Evolutionary conservation across 2,329 filamentous ascomycete species (phyloP).

Genomic region (Fusarium newnesense): DNA sequence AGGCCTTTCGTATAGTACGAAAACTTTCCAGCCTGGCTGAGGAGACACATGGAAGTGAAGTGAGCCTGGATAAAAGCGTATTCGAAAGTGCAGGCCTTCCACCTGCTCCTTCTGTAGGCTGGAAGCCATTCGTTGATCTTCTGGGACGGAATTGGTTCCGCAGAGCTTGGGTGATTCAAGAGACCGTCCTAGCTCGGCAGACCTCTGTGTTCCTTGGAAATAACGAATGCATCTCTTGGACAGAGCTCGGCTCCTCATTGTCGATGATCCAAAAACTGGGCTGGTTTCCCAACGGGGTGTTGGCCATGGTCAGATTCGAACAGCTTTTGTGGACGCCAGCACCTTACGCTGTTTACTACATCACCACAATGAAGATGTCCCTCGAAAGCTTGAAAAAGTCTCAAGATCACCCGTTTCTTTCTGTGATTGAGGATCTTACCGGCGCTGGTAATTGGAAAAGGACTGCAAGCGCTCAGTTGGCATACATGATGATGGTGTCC

Average conservation of each 20-base stretch:
- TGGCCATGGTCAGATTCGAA: not conserved
- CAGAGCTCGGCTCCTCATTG: not conserved
- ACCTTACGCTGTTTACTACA: not conserved
- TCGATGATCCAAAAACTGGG: not conserved
- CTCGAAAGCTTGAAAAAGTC: not conserved
- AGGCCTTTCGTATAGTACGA: not conserved
- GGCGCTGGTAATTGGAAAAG: not conserved
- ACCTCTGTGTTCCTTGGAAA: not conserved
- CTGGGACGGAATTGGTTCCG: not conserved
- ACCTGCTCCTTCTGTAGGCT: not conserved
- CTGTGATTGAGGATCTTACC: not conserved
- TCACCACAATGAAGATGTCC: not conserved
- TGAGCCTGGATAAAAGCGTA: not conserved
- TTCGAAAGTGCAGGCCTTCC: not conserved
- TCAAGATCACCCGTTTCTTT: not conserved
- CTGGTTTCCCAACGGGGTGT: not conserved
- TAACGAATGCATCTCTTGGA: not conserved
- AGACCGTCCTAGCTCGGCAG: not conserved
- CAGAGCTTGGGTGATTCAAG: not conserved
- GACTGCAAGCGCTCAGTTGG: not conserved
- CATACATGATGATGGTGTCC: not conserved
- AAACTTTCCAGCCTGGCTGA: not conserved
- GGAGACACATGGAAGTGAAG: not conserved
- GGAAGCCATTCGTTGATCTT: not conserved
- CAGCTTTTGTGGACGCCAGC: not conserved